Evolutionary conservation across 331 rosid species (phyloP), one percentile per base, ranked within the genome.

Genomic region (Acacia pycnantha): DNA sequence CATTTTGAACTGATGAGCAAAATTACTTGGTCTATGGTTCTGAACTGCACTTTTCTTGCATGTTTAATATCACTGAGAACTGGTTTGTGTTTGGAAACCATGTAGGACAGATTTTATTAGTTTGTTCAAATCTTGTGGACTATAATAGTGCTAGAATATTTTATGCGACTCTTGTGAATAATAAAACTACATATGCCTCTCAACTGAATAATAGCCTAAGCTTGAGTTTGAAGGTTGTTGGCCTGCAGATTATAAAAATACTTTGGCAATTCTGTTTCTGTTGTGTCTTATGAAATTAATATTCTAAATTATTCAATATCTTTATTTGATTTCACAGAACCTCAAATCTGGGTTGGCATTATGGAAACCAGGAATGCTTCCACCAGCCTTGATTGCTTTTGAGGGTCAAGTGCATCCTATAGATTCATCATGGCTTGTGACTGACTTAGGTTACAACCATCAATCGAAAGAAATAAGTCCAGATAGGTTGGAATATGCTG

Each of bases 301-400:
- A 73, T 58, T 74, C 81, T 8, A 14, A 48, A 40, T 4, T 47
- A 64, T 21, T 18, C 29, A 21, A 9, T 68, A 58, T 33, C 65
- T 12, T 31, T 66, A 12, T 80, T 31, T 83, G 81, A 77, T 79
- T 76, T 61, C 59, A 22, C 95, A 94, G 98, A 91, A 87, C 84
- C 97, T 87, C 77, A 61, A 84, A 65, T 84, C 86, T 76, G 97
- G 90, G 64, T 81, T 84, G 79, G 61, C 79, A 59, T 73, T 92
- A 69, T 94, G 97, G 98, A 84, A 74, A 83, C 97, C 97, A 68
- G 97, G 97, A 77, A 86, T 86, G 26, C 85, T 88, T 82, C 90
- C 98, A 13, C 98, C 93, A 1, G 75, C 95, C 66, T 79, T 93
- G 81, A 90, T 93, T 76, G 94, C 98, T 75, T 93, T 93, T 71